Conservation (phyloP, 2,329 filamentous ascomycete species). For the Apiospora aurea region DNA sequence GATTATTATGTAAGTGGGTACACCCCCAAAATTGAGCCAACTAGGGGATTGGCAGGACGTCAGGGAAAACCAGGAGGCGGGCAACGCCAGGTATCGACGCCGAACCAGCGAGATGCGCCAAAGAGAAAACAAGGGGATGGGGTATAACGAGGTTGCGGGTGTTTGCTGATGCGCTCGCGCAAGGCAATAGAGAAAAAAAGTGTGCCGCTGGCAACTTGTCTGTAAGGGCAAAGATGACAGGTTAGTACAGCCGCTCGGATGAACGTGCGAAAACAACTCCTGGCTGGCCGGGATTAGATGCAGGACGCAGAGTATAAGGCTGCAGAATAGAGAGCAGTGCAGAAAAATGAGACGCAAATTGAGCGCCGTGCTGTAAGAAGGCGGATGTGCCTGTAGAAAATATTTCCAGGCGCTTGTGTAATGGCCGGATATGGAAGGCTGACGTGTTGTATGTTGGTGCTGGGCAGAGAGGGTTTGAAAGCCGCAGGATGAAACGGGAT, state of each 20-base stretch:
- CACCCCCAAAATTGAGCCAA: slow-evolving; percentile 24
- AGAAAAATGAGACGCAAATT: neutral
- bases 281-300: neutral
- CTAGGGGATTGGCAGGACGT: slow-evolving; percentile 16
- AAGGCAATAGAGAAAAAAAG: neutral
- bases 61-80: slow-evolving; percentile 11
- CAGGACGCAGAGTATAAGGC: neutral
- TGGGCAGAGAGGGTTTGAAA: slow-evolving; percentile 10
- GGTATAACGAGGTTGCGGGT: neutral
- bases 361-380: neutral
- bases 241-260: slow-evolving; percentile 19
- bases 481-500: slow-evolving; percentile 18
- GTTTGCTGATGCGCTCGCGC: neutral
- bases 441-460: slow-evolving; percentile 18
- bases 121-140: neutral
- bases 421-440: slow-evolving; percentile 21
- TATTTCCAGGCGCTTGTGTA: neutral
- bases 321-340: neutral
- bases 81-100: neutral
- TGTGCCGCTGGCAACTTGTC: slow-evolving; percentile 3
- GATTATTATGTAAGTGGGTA: slow-evolving; percentile 29
- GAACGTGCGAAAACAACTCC: slow-evolving; percentile 13
- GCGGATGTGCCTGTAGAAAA: neutral
- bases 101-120: neutral
- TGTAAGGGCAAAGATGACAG: slow-evolving; percentile 10